Conservation (phyloP, 2,329 filamentous ascomycete species). For the Colletotrichum gloeosporioides region DNA sequence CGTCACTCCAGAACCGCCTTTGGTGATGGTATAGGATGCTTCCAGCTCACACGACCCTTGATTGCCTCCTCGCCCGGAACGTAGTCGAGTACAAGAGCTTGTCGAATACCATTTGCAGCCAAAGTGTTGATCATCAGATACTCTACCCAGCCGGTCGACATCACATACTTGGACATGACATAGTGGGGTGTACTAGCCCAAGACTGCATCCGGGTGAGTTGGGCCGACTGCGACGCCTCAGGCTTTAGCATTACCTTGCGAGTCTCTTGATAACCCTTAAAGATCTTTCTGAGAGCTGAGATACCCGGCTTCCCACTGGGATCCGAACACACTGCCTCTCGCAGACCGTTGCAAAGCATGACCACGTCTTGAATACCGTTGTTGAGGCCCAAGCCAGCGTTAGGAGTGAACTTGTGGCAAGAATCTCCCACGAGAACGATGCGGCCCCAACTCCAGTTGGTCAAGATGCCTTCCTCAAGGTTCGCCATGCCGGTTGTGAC, state of each 20-base stretch:
- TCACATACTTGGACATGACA: not conserved
- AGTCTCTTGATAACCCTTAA: not conserved
- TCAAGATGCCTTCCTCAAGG: constrained; percentile 41
- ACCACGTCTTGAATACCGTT: constrained; percentile 38
- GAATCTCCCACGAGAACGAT: constrained; percentile 42
- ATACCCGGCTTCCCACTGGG: not conserved
- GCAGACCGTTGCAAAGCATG: constrained; percentile 31
- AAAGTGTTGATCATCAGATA: not conserved
- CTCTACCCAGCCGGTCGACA: not conserved
- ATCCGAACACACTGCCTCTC: not conserved
- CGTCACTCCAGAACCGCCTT: not conserved
- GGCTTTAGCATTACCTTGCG: not conserved
- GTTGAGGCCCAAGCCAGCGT: constrained; percentile 38
- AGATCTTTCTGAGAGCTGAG: not conserved
- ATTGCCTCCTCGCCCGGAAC: not conserved
- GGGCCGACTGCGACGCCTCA: not conserved
- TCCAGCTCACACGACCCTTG: not conserved
- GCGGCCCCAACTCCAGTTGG: constrained; percentile 37
- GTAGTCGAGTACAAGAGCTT: not conserved
- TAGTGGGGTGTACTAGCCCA: not conserved
- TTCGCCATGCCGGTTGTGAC: constrained; percentile 32
- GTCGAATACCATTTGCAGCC: not conserved
- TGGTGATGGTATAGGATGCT: not conserved
- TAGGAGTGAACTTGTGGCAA: constrained; percentile 42
- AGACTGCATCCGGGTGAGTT: not conserved